A percentile compares a stretch with the other conserved stretches of the same genome.
These are phyloP conservation scores for Talaromyces atroroseus DNA, from an alignment of 2,329 filamentous ascomycete genomes.

Conservation along the genomic window DNA sequence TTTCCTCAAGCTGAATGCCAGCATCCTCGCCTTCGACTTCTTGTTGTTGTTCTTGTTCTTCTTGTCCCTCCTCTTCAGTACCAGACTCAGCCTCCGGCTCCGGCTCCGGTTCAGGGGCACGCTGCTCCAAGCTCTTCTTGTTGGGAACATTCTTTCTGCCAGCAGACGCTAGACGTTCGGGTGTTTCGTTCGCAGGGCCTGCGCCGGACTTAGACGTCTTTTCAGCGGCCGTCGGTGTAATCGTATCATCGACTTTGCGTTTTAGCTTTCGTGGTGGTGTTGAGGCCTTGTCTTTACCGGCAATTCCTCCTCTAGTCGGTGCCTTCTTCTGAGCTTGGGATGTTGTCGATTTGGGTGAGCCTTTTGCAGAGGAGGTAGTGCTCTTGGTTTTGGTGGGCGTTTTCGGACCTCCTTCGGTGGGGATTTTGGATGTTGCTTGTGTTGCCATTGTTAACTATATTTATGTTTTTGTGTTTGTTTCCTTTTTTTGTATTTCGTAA, in stretches of 20 bases:
- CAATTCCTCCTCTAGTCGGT: background rate
- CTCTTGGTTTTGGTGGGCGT: constrained; percentile 26
- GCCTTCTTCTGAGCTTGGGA: constrained; percentile 2
- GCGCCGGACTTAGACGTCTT: background rate
- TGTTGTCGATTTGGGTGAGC: constrained; percentile 1
- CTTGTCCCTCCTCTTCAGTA: background rate
- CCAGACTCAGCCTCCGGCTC: background rate
- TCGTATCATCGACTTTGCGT: constrained; percentile 9
- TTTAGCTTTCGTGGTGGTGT: constrained; percentile 10
- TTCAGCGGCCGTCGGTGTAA: constrained; percentile 6
- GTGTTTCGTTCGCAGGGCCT: background rate
- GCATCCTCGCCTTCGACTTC: background rate
- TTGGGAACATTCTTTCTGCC: background rate
- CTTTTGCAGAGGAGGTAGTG: constrained; percentile 19
- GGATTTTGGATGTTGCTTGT: constrained; percentile 6
- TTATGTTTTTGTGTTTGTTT: background rate
- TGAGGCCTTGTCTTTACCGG: background rate
- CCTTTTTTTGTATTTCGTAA: background rate
- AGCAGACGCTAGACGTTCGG: background rate
- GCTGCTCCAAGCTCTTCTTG: constrained; percentile 3
- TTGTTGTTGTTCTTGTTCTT: background rate
- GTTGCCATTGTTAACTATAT: constrained; percentile 3
- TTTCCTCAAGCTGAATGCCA: constrained; percentile 6
- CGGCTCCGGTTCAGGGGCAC: constrained; percentile 7
- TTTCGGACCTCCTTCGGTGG: constrained; percentile 16